Percentiles rank a stretch among this genome's conserved stretches.
Evolutionary conservation across 768 basidiomycete species (phyloP).

Genomic region (Agaricus subrufescens): DNA sequence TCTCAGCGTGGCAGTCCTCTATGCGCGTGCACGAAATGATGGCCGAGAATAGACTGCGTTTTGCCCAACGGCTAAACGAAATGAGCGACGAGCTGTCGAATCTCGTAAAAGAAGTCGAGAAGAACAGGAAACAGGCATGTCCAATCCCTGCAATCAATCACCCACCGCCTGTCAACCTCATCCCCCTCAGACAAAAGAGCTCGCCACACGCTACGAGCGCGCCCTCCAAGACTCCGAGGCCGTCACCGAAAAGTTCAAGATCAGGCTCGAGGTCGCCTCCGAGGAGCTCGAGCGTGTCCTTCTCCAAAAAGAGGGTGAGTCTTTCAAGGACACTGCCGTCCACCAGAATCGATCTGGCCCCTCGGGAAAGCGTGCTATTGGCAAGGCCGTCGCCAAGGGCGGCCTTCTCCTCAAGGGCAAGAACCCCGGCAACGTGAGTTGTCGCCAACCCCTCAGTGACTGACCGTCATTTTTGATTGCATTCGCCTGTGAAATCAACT

Average conservation of each 20-base stretch:
- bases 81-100: slow-evolving; percentile 93
- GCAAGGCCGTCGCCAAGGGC: slow-evolving; percentile 89
- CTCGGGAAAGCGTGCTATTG: slow-evolving; percentile 77
- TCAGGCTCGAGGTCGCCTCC: slow-evolving; percentile 79
- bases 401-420: slow-evolving; percentile 87
- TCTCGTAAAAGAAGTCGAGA: slow-evolving; percentile 89
- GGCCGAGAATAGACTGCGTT: slow-evolving; percentile 84
- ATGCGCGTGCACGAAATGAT: slow-evolving; percentile 87
- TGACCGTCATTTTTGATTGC: slow-evolving; percentile 10
- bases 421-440: slow-evolving; percentile 78
- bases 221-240: slow-evolving; percentile 83
- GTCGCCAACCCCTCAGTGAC: not conserved
- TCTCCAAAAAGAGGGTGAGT: slow-evolving; percentile 93
- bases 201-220: slow-evolving; percentile 84
- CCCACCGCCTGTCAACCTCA: not conserved
- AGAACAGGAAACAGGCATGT: slow-evolving; percentile 81
- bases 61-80: slow-evolving; percentile 84
- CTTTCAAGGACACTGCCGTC: slow-evolving; percentile 73
- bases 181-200: slow-evolving; percentile 76
- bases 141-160: not conserved
- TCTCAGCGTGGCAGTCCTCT: slow-evolving; percentile 82
- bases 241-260: slow-evolving; percentile 84
- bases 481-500: not conserved
- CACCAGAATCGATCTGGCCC: slow-evolving; percentile 52
- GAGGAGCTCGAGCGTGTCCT: slow-evolving; percentile 93